Base-by-base conservation (phyloP, 2,329 filamentous ascomycete genomes). In the Daldinia sp. region DNA sequence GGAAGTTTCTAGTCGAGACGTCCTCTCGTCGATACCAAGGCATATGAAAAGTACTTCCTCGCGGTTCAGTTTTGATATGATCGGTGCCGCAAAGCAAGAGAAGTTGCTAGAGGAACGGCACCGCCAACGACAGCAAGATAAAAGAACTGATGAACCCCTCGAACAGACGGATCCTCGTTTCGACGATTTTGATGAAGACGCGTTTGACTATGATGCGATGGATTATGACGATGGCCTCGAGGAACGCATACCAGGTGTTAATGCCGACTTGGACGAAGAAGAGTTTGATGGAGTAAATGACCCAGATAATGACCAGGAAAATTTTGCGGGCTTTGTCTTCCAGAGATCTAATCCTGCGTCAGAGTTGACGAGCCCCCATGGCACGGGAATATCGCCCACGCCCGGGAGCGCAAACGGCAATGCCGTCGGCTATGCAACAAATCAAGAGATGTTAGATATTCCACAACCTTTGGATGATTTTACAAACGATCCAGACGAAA, bases 61-160 rank as follows among this genome's bases (percentile, higher is more conserved):
- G 0, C 82, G 91, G 11, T 94, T 94, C 73, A 94, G 91, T 70
- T 94, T 94, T 71, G 91, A 94, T 71, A 91, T 93, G 82, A 85
- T 88, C 13, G 89, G 89, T 4, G 86, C 86, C 4, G 90, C 90
- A 11, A 84, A 86, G 61, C 83, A 88, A 70, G 87, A 90, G 75
- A 90, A 88, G 74, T 74, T 90, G 34, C 78, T 93, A 37, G 92
- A 93, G 74, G 91, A 92, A 69, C 85, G 87, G 48, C 90, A 93
- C 74, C 82, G 89, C 13, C 85, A 90, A 67, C 86, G 87, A 55
- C 86, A 89, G 64, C 79, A 88, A 27, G 87, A 89, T 61, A 89
- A 85, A 70, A 81, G 85, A 63, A 79, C 78, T 3, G 75, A 81
- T 59, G 71, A 78, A 25, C 51, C 77, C 51, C 67, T 74, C 39